A percentile compares a stretch with the other conserved stretches of the same genome.
phyloP scores from a whole-genome alignment of 2,329 filamentous ascomycete genomes.

The Penicillium glabrum region DNA sequence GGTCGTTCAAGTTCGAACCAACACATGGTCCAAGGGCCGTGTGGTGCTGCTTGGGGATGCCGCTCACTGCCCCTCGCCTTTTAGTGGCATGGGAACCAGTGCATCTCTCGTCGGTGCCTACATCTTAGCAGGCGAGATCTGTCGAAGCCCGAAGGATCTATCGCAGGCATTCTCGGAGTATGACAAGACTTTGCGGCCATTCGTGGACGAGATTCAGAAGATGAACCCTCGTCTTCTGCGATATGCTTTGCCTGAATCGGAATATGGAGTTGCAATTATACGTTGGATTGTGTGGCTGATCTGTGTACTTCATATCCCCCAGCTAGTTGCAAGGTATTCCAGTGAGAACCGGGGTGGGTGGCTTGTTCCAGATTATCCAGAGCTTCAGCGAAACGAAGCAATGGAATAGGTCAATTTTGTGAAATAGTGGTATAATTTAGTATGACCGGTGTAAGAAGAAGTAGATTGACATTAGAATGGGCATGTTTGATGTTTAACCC shows the following conservation, averaged over 20 bases:
- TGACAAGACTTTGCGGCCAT: conserved; percentile 23
- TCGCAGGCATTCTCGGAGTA: conserved; percentile 22
- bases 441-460: not conserved
- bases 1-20: conserved; percentile 33
- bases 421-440: not conserved
- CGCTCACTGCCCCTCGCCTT: conserved; percentile 35
- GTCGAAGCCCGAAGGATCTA: conserved; percentile 20
- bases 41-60: conserved; percentile 45
- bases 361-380: conserved; percentile 23
- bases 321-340: conserved; percentile 16
- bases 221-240: conserved; percentile 12
- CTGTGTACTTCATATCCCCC: conserved; percentile 19
- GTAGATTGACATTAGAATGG: not conserved
- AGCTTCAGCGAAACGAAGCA: not conserved
- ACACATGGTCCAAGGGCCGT: conserved; percentile 26
- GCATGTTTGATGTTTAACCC: not conserved
- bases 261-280: conserved; percentile 21
- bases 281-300: conserved; percentile 9
- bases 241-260: conserved; percentile 14
- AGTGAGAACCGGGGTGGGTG: conserved; percentile 18
- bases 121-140: conserved; percentile 54
- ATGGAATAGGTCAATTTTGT: not conserved
- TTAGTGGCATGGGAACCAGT: conserved; percentile 39
- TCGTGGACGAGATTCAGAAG: conserved; percentile 22
- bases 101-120: conserved; percentile 48